A percentile compares a stretch with the other conserved stretches of the same genome.
These are phyloP conservation scores for Paramecium sexaurelia DNA, from an alignment of 73 alveolate genomes.

Conservation along the genomic window DNA sequence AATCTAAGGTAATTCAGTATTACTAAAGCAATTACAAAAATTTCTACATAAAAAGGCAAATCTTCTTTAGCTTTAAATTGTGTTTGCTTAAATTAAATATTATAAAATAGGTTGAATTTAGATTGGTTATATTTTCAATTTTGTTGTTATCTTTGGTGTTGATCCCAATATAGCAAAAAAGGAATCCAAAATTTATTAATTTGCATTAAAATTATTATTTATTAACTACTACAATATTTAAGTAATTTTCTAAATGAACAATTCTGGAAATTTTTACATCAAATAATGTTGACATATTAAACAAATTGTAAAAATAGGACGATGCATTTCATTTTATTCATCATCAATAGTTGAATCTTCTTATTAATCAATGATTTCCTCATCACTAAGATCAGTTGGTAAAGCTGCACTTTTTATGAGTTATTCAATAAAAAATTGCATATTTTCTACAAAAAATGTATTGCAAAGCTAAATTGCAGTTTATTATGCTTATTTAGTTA, in stretches of 20 bases:
- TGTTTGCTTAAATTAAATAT: neutral
- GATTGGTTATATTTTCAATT: neutral
- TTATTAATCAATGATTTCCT: constrained; percentile 30
- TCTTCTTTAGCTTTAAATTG: neutral
- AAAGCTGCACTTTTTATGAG: neutral
- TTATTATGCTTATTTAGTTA: neutral
- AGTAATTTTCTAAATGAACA: neutral
- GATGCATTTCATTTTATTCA: neutral
- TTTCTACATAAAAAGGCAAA: constrained; percentile 5
- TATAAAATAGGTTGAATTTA: neutral
- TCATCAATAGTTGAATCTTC: constrained; percentile 35
- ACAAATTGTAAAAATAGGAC: constrained; percentile 26
- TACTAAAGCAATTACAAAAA: neutral
- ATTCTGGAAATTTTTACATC: constrained; percentile 35
- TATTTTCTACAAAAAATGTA: neutral
- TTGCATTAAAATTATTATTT: neutral
- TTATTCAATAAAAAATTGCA: neutral
- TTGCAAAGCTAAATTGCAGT: neutral
- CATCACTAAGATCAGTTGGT: constrained; percentile 38
- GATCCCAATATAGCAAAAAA: constrained; percentile 28
- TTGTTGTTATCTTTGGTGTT: neutral
- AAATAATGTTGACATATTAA: neutral
- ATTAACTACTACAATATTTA: neutral
- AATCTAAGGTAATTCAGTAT: neutral
- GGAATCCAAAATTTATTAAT: neutral